phyloP scores from a whole-genome alignment of 2,329 filamentous ascomycete species.

The Aspergillus sp. region DNA sequence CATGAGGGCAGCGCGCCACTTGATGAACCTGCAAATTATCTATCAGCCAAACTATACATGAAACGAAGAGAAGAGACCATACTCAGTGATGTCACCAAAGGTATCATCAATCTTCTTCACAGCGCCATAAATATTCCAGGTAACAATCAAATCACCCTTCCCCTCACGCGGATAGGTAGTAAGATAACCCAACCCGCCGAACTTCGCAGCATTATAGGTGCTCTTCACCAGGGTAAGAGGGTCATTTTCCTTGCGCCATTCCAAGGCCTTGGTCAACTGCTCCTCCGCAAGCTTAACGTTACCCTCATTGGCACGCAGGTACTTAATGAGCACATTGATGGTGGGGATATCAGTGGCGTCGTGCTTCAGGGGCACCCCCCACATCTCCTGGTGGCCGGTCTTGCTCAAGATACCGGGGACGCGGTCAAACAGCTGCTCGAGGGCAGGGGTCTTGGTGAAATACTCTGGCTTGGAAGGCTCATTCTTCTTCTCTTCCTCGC shows the following conservation, averaged over 20 bases:
- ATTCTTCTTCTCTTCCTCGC: conserved; percentile 24
- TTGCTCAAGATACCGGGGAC: conserved; percentile 59
- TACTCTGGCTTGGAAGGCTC: conserved; percentile 32
- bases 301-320: conserved; percentile 83
- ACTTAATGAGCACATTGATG: conserved; percentile 86
- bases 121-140: conserved; percentile 90
- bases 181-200: conserved; percentile 76
- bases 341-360: conserved; percentile 64
- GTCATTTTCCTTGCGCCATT: conserved; percentile 78
- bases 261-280: conserved; percentile 75
- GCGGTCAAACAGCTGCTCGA: conserved; percentile 58
- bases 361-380: conserved; percentile 68
- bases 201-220: conserved; percentile 67
- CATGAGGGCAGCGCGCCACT: conserved; percentile 89
- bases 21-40: conserved; percentile 66
- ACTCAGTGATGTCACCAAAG: conserved; percentile 81
- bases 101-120: conserved; percentile 78
- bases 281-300: conserved; percentile 71
- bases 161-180: conserved; percentile 62
- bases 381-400: conserved; percentile 73
- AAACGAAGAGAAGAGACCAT: conserved; percentile 36
- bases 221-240: conserved; percentile 61
- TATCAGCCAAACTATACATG: not conserved
- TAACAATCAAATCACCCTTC: conserved; percentile 62
- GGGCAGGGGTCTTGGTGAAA: conserved; percentile 39